Evolutionary conservation across 129 eudicot species (phyloP), one percentile per base, ranked within the genome.

Genomic region (Sambucus nigra): DNA sequence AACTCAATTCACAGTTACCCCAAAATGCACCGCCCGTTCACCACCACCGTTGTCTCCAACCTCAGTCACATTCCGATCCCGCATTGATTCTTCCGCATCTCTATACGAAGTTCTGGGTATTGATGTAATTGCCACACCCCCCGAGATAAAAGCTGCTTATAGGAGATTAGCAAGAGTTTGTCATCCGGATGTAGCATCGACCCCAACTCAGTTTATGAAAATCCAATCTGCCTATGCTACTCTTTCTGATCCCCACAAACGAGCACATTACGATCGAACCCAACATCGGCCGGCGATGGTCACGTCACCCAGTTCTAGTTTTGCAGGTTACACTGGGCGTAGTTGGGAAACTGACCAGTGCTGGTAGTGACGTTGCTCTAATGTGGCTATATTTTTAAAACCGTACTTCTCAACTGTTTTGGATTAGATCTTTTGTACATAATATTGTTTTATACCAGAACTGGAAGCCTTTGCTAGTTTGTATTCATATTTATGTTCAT

Each of bases 271-370:
- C 45, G 67, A 67, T 55, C 65, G 61, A 8, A 73, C 49, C 49
- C 14, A 63, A 29, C 42, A 55, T 11, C 32, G 55, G 40, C 40
- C 76, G 57, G 26, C 60, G 24, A 50, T 13, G 51, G 51, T 12
- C 23, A 12, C 57, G n/a, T 32, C 69, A n/a, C 52, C 73, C 26
- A 1, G 62, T 67, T 57, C 23, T 6, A 60, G 65, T 11, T 55
- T 18, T 23, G 24, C 25, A 23, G 73, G 78, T 7, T 73, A 67
- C 44, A 29, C 65, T 27, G 69, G 78, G 39, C 69, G 73, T 41
- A 67, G 64, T 42, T 67, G 78, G 78, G 78, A 73, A 47, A 73
- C 78, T 5, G 78, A 73, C 22, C 78, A 73, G 61, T 73, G 78
- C 56, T 73, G 78, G 78, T 73, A 73, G 64, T 53, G 53, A 27